Base-by-base conservation (phyloP, 2,329 filamentous ascomycete genomes). In the Stachybotrys chartarum region DNA sequence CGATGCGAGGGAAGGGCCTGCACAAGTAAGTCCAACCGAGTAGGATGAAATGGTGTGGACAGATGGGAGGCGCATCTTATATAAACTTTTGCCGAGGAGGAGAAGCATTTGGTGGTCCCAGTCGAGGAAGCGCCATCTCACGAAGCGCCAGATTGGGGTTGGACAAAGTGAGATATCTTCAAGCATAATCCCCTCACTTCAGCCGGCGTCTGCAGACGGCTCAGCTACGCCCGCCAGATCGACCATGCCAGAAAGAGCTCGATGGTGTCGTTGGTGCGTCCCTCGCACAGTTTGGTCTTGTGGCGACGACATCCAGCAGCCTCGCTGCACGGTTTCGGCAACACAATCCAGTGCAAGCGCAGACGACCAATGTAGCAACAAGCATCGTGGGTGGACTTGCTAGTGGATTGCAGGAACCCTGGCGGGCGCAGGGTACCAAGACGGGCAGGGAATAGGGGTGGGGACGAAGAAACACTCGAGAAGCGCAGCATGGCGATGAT, bases 351-450 rank as follows among this genome's bases (percentile, higher is more conserved):
- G 49, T 51, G 32, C 30, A 31, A 51, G 49, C 49, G 49, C 30
- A 8, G 49, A 17, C 24, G 49, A 35, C 32, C 17, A 6, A 31
- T 50, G 47, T 30, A 51, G 49, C 35, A 42, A 51, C n/a, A n/a
- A 51, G 32, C 49, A 51, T 51, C 49, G 46, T 51, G 49, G 49
- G 49, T 52, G 50, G 50, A n/a, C 50, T 52, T 52, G 31, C 32
- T 44, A n/a, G 50, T 52, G 50, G 50, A 42, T 12, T 17, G 16
- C 50, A n/a, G 44, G 18, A 44, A 18, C 30, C 30, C 32, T 47
- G 45, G 30, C 50, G 35, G 50, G 35, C 50, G 50, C 50, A 52
- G 50, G 50, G 35, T 42, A 44, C 31, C 24, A 24, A 24, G 24
- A 24, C 24, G 24, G 12, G 49, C 14, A 30, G 49, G 49, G 49